A percentile compares a stretch with the other conserved stretches of the same genome.
phyloP scores from a whole-genome alignment of 1,139 yeast species.

The Scheffersomyces quercinus region DNA sequence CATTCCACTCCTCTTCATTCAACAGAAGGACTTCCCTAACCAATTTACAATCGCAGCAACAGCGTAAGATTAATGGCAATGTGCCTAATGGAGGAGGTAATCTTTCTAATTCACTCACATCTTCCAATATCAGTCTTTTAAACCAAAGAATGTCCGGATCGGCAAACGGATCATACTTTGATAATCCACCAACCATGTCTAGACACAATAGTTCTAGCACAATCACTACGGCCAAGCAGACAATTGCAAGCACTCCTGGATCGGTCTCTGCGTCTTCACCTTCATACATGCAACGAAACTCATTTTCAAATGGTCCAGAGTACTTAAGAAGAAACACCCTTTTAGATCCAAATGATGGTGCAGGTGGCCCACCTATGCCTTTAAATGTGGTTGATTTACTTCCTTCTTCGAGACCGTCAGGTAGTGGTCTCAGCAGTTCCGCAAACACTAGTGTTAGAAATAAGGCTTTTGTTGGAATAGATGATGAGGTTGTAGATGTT shows the following conservation, averaged over 20 bases:
- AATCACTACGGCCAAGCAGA: constrained; percentile 6
- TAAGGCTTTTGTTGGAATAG: background rate
- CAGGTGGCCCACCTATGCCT: constrained; percentile 19
- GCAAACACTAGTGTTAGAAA: background rate
- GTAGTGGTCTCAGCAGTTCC: background rate
- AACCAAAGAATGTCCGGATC: constrained; percentile 24
- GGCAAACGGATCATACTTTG: constrained; percentile 26
- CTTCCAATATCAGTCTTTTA: constrained; percentile 28
- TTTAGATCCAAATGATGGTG: constrained; percentile 3
- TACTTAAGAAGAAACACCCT: background rate
- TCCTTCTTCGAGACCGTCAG: constrained; percentile 13
- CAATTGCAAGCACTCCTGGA: constrained; percentile 24
- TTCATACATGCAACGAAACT: constrained; percentile 5
- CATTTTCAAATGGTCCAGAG: constrained; percentile 8
- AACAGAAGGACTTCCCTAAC: constrained; percentile 22
- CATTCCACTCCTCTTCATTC: constrained; percentile 22
- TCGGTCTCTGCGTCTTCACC: constrained; percentile 15
- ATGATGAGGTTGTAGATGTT: constrained; percentile 1
- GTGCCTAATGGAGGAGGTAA: background rate
- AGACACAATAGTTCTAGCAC: constrained; percentile 15
- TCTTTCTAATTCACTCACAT: constrained; percentile 23
- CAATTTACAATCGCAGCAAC: constrained; percentile 14
- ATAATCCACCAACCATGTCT: constrained; percentile 16
- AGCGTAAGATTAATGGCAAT: constrained; percentile 7
- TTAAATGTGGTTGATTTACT: constrained; percentile 21